A percentile compares a stretch with the other conserved stretches of the same genome.
Evolutionary conservation across 345 rosid genomes (phyloP).

Genomic region (Mangifera indica): DNA sequence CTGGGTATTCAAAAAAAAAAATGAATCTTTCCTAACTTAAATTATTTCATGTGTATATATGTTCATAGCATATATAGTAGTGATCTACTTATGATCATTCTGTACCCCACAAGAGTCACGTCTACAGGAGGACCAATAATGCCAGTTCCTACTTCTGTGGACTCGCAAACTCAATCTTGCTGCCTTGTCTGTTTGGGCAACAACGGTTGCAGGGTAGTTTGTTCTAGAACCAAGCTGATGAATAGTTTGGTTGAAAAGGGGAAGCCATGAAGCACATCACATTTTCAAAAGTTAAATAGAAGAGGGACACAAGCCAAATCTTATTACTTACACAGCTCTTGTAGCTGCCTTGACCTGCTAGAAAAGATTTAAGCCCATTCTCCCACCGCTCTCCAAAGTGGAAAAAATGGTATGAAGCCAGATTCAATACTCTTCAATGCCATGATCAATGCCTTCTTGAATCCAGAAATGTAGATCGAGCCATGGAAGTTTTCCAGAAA

Average conservation of each 20-base stretch:
- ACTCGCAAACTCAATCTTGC: conserved; percentile 27
- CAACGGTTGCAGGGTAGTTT: conserved; percentile 61
- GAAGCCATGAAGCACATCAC: conserved; percentile 72
- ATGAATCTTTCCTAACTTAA: not conserved
- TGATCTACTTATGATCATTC: conserved; percentile 10
- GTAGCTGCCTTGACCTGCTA: conserved; percentile 64
- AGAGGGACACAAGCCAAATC: conserved; percentile 82
- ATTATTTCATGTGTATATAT: not conserved
- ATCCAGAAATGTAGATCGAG: conserved; percentile 70
- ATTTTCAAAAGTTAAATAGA: conserved; percentile 62
- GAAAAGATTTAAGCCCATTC: conserved; percentile 61
- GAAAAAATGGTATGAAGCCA: conserved; percentile 73
- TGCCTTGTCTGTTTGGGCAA: conserved; percentile 66
- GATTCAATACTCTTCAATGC: conserved; percentile 91
- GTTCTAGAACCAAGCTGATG: conserved; percentile 88
- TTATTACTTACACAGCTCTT: conserved; percentile 79
- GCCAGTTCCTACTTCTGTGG: conserved; percentile 30
- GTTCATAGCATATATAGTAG: not conserved
- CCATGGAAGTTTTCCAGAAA: conserved; percentile 69
- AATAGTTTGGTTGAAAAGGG: conserved; percentile 60
- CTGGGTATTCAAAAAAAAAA: too few species aligned
- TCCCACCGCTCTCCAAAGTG: conserved; percentile 54
- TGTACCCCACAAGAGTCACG: conserved; percentile 35
- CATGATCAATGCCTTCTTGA: conserved; percentile 79
- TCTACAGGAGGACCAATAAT: conserved; percentile 35